Conservation (phyloP, 805 yeast species). For the Cyberlindnera sargentensis region DNA sequence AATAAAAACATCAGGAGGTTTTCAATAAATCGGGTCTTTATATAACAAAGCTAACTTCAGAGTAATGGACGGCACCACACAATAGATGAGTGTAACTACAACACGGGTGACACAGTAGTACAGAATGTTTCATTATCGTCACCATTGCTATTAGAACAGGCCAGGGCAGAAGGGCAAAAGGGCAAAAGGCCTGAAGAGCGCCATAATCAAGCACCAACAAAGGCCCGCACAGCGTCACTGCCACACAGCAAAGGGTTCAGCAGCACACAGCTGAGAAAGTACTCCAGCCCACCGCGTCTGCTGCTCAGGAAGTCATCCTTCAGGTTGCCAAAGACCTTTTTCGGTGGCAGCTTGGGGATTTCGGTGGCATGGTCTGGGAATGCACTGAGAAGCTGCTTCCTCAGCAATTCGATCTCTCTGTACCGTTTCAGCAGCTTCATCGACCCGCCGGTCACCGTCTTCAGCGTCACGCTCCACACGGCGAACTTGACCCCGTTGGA, state of each 20-base stretch:
- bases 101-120: too few species aligned
- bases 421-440: conserved; percentile 52
- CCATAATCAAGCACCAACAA: conserved; percentile 9
- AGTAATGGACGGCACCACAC: too few species aligned
- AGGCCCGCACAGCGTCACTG: conserved; percentile 26
- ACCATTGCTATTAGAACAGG: too few species aligned
- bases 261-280: conserved; percentile 36
- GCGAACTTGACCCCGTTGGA: conserved; percentile 33
- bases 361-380: conserved; percentile 31
- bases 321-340: conserved; percentile 25
- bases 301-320: conserved; percentile 27
- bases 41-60: too few species aligned
- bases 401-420: conserved; percentile 50
- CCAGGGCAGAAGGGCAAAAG: too few species aligned
- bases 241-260: conserved; percentile 34
- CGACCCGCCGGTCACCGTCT: conserved; percentile 25
- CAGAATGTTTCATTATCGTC: too few species aligned
- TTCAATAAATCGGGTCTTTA: too few species aligned
- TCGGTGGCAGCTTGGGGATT: conserved; percentile 42
- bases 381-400: conserved; percentile 29
- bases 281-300: conserved; percentile 37
- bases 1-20: too few species aligned
- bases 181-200: too few species aligned
- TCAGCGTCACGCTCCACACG: conserved; percentile 33
- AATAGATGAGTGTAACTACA: too few species aligned